A percentile compares a stretch with the other conserved stretches of the same genome.
These are phyloP conservation scores for Neurospora sp. DNA, from an alignment of 495 filamentous ascomycete genomes.

Conservation along the genomic window DNA sequence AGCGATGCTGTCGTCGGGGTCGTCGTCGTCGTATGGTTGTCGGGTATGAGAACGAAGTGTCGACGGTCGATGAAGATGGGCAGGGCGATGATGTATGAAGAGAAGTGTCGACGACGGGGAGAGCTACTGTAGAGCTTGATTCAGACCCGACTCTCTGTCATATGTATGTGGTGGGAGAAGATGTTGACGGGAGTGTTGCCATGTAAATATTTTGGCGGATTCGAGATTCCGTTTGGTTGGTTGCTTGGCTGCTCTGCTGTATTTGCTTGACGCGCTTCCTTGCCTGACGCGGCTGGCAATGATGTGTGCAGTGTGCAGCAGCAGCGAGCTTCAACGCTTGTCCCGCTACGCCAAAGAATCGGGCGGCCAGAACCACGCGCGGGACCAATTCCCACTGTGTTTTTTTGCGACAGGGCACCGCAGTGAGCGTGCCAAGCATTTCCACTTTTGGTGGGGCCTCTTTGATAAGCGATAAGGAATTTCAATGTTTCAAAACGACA, in stretches of 20 bases:
- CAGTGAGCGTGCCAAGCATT: background rate
- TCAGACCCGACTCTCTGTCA: background rate
- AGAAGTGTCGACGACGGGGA: background rate
- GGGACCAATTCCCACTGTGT: background rate
- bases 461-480: background rate
- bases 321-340: background rate
- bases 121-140: background rate
- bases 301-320: background rate
- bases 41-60: background rate
- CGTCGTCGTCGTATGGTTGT: background rate
- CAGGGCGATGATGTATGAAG: background rate
- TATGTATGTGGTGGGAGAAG: background rate
- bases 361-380: background rate
- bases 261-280: conserved; percentile 12
- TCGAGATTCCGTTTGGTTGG: background rate
- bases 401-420: background rate
- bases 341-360: background rate
- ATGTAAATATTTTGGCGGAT: background rate
- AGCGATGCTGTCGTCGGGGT: background rate
- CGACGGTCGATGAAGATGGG: background rate
- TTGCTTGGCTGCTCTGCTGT: background rate
- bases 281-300: conserved; percentile 10
- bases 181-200: background rate
- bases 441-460: background rate
- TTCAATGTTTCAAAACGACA: background rate